A percentile compares a stretch with the other conserved stretches of the same genome.
These are phyloP conservation scores for Excoecaria cochinchinensis DNA, from an alignment of 345 rosid species.

Conservation along the genomic window DNA sequence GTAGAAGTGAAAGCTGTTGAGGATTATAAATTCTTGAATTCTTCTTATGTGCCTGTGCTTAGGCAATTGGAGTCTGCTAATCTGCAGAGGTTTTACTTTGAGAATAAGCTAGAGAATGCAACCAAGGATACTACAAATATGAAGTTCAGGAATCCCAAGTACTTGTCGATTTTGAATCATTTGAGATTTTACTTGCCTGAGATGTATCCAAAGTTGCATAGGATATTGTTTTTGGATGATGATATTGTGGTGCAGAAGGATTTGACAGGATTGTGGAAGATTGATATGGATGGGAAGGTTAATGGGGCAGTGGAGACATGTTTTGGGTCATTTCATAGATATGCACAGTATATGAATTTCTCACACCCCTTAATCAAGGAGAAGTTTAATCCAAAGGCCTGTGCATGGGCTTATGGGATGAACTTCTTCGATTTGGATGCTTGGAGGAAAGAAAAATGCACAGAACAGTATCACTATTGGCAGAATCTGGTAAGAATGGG, in stretches of 20 bases:
- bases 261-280: constrained; percentile 89
- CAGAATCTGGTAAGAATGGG: constrained; percentile 69
- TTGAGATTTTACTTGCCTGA: constrained; percentile 93
- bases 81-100: constrained; percentile 88
- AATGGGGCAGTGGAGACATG: constrained; percentile 98
- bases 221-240: constrained; percentile 86
- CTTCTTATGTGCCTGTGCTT: constrained; percentile 90
- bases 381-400: constrained; percentile 95
- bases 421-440: constrained; percentile 99
- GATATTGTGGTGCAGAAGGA: constrained; percentile 98
- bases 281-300: constrained; percentile 97
- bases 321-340: constrained; percentile 95
- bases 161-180: constrained; percentile 89
- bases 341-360: constrained; percentile 96
- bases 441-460: constrained; percentile 98
- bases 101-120: constrained; percentile 92
- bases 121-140: constrained; percentile 88
- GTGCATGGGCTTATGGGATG: constrained; percentile 99
- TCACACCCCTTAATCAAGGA: constrained; percentile 92
- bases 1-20: constrained; percentile 98
- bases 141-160: constrained; percentile 98
- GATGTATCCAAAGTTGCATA: constrained; percentile 87
- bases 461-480: constrained; percentile 98
- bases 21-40: constrained; percentile 86
- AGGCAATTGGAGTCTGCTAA: constrained; percentile 84